Evolutionary conservation across 257 asterid species (phyloP).

Genomic region (Gardenia jasminoides): DNA sequence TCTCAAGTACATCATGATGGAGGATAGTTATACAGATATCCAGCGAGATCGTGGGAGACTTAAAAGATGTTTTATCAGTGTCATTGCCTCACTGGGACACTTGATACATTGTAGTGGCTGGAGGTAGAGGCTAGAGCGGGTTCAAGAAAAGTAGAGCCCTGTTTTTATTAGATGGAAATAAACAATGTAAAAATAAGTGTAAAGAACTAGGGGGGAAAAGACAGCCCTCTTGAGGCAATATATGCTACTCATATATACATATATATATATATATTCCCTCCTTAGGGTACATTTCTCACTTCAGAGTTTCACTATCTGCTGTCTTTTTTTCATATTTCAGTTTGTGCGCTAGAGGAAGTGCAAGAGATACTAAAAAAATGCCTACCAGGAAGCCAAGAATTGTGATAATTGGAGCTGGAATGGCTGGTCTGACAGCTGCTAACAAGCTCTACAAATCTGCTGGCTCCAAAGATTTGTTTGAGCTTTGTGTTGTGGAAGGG

Average conservation of each 20-base stretch:
- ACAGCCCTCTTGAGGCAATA: conserved; percentile 10
- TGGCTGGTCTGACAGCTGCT: conserved; percentile 88
- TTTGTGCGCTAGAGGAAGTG: background rate
- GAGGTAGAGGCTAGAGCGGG: conserved; percentile 10
- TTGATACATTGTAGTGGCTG: conserved; percentile 11
- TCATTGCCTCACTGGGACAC: conserved; percentile 13
- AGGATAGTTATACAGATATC: background rate
- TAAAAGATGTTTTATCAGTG: conserved; percentile 13
- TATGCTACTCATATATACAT: conserved; percentile 18
- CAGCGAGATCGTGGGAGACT: background rate
- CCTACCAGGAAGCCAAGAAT: conserved; percentile 56
- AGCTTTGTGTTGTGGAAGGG: conserved; percentile 67
- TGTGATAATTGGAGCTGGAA: conserved; percentile 89
- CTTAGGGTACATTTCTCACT: conserved; percentile 24
- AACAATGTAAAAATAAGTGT: conserved; percentile 13
- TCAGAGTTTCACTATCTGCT: conserved; percentile 16
- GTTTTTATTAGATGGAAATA: conserved; percentile 30
- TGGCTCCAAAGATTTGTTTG: conserved; percentile 38
- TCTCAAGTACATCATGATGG: background rate
- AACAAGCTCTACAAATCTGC: conserved; percentile 56
- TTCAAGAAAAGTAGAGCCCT: conserved; percentile 32
- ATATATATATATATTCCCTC: conserved; percentile 27
- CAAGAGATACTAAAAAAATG: conserved; percentile 34
- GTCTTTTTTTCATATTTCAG: background rate
- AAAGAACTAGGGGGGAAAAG: background rate